These are phyloP conservation scores for Cenococcum geophilum DNA, from an alignment of 495 filamentous ascomycete genomes.

Conservation along the genomic window DNA sequence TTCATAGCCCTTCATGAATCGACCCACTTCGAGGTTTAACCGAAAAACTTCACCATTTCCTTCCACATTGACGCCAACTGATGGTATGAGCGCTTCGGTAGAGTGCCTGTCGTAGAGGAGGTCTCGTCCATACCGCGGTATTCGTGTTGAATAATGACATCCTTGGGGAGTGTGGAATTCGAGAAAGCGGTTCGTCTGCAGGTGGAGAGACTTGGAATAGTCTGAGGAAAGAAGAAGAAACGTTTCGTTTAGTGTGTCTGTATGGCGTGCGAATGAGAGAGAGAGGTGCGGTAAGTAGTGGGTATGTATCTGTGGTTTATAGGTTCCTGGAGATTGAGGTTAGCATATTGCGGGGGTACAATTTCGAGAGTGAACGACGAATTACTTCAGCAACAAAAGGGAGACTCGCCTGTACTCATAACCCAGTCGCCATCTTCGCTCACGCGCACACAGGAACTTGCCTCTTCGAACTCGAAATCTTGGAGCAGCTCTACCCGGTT, in stretches of 20 bases:
- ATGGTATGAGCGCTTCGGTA: slow-evolving; percentile 78
- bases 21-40: slow-evolving; percentile 81
- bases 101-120: slow-evolving; percentile 77
- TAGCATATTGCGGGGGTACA: slow-evolving; percentile 7
- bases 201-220: slow-evolving; percentile 89
- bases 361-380: too few species aligned
- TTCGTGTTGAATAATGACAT: slow-evolving; percentile 76
- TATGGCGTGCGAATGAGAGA: slow-evolving; percentile 87
- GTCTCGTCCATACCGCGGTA: slow-evolving; percentile 89
- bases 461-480: slow-evolving; percentile 98
- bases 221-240: slow-evolving; percentile 89
- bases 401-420: slow-evolving; percentile 78
- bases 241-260: slow-evolving; percentile 85
- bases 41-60: slow-evolving; percentile 87
- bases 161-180: slow-evolving; percentile 92
- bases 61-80: slow-evolving; percentile 79
- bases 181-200: slow-evolving; percentile 84
- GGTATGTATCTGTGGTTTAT: slow-evolving; percentile 96
- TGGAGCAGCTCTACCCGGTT: slow-evolving; percentile 93
- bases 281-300: slow-evolving; percentile 91
- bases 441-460: slow-evolving; percentile 83
- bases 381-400: slow-evolving; percentile 2
- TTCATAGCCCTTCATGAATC: slow-evolving; percentile 77
- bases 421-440: slow-evolving; percentile 98
- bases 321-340: slow-evolving; percentile 49